Base-by-base conservation (phyloP, 331 rosid species). In the Malus hybrid region DNA sequence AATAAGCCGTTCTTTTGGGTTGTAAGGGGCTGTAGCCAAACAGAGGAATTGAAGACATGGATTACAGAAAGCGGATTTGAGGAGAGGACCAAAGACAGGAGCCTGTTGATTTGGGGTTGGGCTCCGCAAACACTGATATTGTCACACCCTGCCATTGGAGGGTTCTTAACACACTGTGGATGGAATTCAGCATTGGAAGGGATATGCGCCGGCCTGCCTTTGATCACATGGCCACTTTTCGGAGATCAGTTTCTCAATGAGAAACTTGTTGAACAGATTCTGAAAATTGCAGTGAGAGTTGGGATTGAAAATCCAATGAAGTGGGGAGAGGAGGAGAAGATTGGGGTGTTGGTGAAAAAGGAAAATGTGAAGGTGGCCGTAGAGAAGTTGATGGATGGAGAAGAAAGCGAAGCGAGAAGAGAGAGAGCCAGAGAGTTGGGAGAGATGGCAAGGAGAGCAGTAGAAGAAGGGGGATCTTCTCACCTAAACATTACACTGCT, bases 1-100 rank as follows among this genome's bases (percentile, higher is more conserved):
- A 77, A 83, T 0, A 85, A 15, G 39, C 90, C 92, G 9, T 84
- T 91, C 80, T 75, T 91, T 71, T 91, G 95, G 97, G 95, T 83
- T 19, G 76, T 89, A 4, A 82, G 89, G 74, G 87, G 76, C 57
- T 77, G 84, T 4, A 75, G 76, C 36, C 82, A 74, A 34, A 27
- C 79, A 12, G 80, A 85, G 27, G 86, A 77, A 22, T 20, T 89
- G 61, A 71, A 72, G 13, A 74, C 63, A 22, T 91, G 92, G 97
- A 52, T 89, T 19, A 4, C 5, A 4, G 82, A 73, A 65, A 70
- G 42, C 13, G 69, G 71, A 7, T 77, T 77, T 19, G 72, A 68
- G 69, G 76, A 77, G 18, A 77, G 82, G 60, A 77, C 75, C 5
- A 68, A 22, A 10, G 76, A 5, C 9, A 82, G 80, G 36, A 66